phyloP scores from a whole-genome alignment of 805 yeast species.

The Zygotorulaspora chibaensis region DNA sequence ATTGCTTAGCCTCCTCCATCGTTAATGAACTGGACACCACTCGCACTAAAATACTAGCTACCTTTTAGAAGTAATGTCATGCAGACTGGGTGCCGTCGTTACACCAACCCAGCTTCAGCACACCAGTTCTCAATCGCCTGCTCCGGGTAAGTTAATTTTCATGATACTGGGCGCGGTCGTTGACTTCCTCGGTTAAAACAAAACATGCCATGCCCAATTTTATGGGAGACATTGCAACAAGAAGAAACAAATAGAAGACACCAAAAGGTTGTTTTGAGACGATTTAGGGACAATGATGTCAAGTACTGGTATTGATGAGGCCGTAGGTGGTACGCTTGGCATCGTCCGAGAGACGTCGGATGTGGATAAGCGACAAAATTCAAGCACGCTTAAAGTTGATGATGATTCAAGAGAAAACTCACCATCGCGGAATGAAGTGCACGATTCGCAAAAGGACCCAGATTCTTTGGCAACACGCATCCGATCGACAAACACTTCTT shows the following conservation, averaged over 20 bases:
- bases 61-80: no score
- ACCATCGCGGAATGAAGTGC: not conserved
- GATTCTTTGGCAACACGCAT: constrained; percentile 10
- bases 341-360: not conserved
- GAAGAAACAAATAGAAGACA: not conserved
- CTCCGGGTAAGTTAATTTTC: not conserved
- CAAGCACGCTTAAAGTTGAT: not conserved
- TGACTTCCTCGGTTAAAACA: constrained; percentile 1
- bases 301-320: not conserved
- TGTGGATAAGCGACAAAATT: not conserved
- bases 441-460: not conserved
- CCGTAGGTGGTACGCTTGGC: not conserved
- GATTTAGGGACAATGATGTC: not conserved
- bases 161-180: not conserved
- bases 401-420: constrained; percentile 1
- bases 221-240: not conserved
- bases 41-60: no score
- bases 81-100: not conserved
- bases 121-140: not conserved
- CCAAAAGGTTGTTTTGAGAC: not conserved
- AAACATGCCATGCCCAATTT: not conserved
- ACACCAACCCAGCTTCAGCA: not conserved
- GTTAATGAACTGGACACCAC: not conserved
- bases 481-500: constrained; percentile 16
- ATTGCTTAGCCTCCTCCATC: constrained; percentile 24